Evolutionary conservation across 2,329 filamentous ascomycete species (phyloP).

Genomic region (Ophiocordyceps robertsii): DNA sequence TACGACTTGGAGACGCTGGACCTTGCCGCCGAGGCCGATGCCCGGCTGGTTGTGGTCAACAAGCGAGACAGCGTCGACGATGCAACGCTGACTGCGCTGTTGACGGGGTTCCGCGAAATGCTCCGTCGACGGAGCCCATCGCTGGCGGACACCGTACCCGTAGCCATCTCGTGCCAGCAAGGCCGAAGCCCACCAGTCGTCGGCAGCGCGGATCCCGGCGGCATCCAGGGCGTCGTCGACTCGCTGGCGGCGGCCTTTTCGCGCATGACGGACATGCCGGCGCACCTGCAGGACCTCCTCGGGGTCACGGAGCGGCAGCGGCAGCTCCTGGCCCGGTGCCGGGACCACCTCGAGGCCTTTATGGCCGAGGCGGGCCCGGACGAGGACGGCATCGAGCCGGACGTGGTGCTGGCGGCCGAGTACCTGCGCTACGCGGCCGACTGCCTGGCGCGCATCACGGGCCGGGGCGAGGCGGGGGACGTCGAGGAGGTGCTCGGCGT

Average conservation of each 20-base stretch:
- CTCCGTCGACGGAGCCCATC: conserved; percentile 8
- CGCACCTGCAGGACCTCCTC: conserved; percentile 68
- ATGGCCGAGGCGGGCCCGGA: conserved; percentile 38
- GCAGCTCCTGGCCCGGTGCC: conserved; percentile 63
- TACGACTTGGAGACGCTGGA: conserved; percentile 42
- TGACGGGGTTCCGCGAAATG: conserved; percentile 22
- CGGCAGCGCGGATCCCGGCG: conserved; percentile 37
- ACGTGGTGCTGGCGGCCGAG: conserved; percentile 85
- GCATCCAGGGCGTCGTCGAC: conserved; percentile 55
- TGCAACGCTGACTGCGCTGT: conserved; percentile 20
- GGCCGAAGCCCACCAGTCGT: conserved; percentile 20
- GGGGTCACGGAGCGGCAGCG: conserved; percentile 86
- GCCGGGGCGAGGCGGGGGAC: conserved; percentile 70
- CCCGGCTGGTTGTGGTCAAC: conserved; percentile 45
- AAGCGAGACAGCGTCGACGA: conserved; percentile 40
- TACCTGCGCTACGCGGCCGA: conserved; percentile 70
- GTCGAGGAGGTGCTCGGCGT: conserved; percentile 93
- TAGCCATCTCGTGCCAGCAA: conserved; percentile 59
- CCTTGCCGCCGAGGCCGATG: conserved; percentile 34
- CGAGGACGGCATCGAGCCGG: conserved; percentile 38
- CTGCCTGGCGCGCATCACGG: conserved; percentile 76
- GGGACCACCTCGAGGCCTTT: conserved; percentile 60
- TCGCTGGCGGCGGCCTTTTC: conserved; percentile 56
- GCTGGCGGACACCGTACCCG: conserved; percentile 19
- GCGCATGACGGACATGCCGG: conserved; percentile 55